phyloP scores from a whole-genome alignment of 768 basidiomycete species.

The Asterophora lycoperdoides region DNA sequence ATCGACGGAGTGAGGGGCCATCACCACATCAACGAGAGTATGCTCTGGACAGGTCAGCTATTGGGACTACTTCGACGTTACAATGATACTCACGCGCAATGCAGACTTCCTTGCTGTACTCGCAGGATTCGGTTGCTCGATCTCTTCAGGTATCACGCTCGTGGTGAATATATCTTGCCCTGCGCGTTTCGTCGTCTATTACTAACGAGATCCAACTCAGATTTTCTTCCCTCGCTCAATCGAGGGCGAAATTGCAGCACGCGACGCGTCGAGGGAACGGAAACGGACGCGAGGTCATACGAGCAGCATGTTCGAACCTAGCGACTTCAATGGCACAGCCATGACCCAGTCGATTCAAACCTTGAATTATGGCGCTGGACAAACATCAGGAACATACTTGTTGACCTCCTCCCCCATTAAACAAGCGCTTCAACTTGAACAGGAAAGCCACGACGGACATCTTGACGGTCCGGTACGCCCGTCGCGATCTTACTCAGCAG shows the following conservation, averaged over 20 bases:
- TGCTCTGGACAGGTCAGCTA: slow-evolving; percentile 46
- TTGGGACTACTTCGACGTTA: background rate
- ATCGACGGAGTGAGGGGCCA: slow-evolving; percentile 64
- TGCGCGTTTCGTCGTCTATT: background rate
- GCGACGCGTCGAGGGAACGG: slow-evolving; percentile 41
- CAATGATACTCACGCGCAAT: slow-evolving; percentile 2
- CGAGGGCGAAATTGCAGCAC: slow-evolving; percentile 55
- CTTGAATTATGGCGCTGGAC: background rate
- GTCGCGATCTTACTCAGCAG: slow-evolving; percentile 16
- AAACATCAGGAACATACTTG: slow-evolving; percentile 26
- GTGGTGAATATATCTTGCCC: slow-evolving; percentile 40
- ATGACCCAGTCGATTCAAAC: slow-evolving; percentile 11
- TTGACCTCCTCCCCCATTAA: slow-evolving; percentile 34
- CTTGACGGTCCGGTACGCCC: background rate
- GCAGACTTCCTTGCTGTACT: slow-evolving; percentile 58
- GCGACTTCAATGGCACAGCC: slow-evolving; percentile 2
- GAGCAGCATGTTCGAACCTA: slow-evolving; percentile 17
- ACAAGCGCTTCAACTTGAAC: slow-evolving; percentile 18
- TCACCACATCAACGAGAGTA: slow-evolving; percentile 59
- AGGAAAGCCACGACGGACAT: slow-evolving; percentile 7
- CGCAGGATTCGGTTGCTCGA: slow-evolving; percentile 52
- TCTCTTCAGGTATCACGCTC: slow-evolving; percentile 73
- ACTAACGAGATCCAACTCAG: slow-evolving; percentile 29
- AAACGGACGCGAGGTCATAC: slow-evolving; percentile 28
- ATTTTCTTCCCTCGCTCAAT: slow-evolving; percentile 84